Percentiles rank a stretch among this genome's conserved stretches.
Evolutionary conservation across 768 basidiomycete species (phyloP).

Genomic region (Strobilomyces echinocephalus): DNA sequence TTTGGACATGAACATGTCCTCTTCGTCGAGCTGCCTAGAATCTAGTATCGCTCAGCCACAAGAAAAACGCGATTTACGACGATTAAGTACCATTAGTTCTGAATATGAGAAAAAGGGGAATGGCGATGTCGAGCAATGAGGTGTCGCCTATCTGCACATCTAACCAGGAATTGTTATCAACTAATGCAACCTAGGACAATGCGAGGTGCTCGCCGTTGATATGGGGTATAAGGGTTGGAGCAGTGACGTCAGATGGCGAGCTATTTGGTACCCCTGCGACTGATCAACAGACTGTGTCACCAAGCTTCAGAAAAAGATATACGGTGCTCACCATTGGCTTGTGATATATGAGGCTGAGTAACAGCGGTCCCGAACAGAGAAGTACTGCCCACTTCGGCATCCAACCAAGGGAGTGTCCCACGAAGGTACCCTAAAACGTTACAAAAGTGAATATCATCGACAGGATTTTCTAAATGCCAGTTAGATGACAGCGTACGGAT

Average conservation of each 20-base stretch:
- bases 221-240: background rate
- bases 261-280: background rate
- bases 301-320: background rate
- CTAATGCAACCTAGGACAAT: background rate
- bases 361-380: background rate
- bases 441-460: background rate
- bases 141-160: background rate
- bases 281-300: too few relatives aligned
- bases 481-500: background rate
- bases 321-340: background rate
- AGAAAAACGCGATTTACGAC: background rate
- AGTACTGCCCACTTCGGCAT: background rate
- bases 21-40: background rate
- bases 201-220: background rate
- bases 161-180: background rate
- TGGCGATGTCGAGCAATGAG: background rate
- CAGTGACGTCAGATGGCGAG: background rate
- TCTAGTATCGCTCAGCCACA: background rate
- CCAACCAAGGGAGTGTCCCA: background rate
- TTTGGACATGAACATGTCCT: background rate
- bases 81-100: background rate
- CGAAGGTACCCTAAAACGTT: background rate
- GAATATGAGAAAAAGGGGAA: background rate
- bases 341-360: background rate
- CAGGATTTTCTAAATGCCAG: background rate